Conservation (phyloP, 164 flowering plant species). For the Platanus orientalis region DNA sequence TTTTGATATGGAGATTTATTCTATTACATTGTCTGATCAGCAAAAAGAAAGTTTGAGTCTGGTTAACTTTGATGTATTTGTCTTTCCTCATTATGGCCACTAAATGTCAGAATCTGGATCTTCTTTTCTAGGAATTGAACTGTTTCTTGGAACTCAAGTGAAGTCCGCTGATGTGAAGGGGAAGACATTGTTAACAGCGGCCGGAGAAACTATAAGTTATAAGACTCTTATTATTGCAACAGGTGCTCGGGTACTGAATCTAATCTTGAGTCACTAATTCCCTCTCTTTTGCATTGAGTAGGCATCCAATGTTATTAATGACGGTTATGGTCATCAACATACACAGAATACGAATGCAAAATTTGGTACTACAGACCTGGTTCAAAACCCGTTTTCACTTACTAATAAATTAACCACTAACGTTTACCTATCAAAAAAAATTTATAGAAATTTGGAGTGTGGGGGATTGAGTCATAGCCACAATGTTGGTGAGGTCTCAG, state of each 20-base stretch:
- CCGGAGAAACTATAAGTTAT: constrained; percentile 95
- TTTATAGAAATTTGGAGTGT: too few relatives aligned
- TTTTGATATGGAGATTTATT: background rate
- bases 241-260: constrained; percentile 93
- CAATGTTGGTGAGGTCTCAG: background rate
- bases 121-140: constrained; percentile 66
- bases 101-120: constrained; percentile 20
- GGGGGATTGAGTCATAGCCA: too few relatives aligned
- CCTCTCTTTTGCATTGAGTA: background rate
- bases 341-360: too few relatives aligned
- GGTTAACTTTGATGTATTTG: constrained; percentile 2
- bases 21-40: background rate
- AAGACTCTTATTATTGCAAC: constrained; percentile 86
- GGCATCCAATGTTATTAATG: background rate
- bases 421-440: too few relatives aligned
- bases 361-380: too few relatives aligned
- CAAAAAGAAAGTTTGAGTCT: background rate
- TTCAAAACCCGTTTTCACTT: too few relatives aligned
- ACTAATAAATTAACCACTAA: too few relatives aligned
- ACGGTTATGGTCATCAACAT: background rate
- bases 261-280: constrained; percentile 13
- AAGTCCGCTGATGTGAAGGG: constrained; percentile 86
- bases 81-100: constrained; percentile 7
- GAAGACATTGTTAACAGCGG: constrained; percentile 72
- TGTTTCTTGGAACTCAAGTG: constrained; percentile 87